Percentiles rank a stretch among this genome's conserved stretches.
phyloP scores from a whole-genome alignment of 495 filamentous ascomycete species.

The Penicillium herquei region DNA sequence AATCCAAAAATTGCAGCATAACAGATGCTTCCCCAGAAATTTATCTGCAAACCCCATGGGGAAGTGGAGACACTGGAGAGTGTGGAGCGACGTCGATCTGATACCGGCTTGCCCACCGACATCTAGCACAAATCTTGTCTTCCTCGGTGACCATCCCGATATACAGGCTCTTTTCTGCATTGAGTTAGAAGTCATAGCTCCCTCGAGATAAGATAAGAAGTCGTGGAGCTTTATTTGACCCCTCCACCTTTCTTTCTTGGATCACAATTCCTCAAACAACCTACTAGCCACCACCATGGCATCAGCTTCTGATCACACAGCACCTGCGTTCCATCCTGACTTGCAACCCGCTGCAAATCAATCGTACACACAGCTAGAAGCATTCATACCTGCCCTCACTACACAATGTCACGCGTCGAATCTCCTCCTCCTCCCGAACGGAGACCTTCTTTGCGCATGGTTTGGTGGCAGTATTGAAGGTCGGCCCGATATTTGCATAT shows the following conservation, averaged over 20 bases:
- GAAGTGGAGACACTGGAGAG: constrained; percentile 18
- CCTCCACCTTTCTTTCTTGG: neutral
- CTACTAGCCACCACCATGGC: constrained; percentile 4
- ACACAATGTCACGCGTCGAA: constrained; percentile 27
- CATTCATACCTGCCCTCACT: constrained; percentile 23
- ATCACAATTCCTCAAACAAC: neutral
- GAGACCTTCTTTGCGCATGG: constrained; percentile 25
- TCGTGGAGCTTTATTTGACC: neutral
- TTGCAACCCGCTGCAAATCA: neutral
- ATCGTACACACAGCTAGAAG: constrained; percentile 11
- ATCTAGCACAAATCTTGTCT: neutral
- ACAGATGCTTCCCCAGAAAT: neutral
- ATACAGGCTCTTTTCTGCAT: neutral
- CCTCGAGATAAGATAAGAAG: constrained; percentile 9
- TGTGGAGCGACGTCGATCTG: neutral
- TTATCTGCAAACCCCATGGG: constrained; percentile 16
- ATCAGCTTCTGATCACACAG: constrained; percentile 1
- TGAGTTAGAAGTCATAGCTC: neutral
- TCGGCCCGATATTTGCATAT: constrained; percentile 27
- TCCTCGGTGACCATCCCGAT: constrained; percentile 16
- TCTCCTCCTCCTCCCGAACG: constrained; percentile 23
- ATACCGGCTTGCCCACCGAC: constrained; percentile 13
- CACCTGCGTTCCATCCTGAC: constrained; percentile 5
- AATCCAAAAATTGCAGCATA: too few species aligned
- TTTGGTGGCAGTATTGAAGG: constrained; percentile 30